A percentile compares a stretch with the other conserved stretches of the same genome.
phyloP scores from a whole-genome alignment of 495 filamentous ascomycete genomes.

The Aspergillus leporis region DNA sequence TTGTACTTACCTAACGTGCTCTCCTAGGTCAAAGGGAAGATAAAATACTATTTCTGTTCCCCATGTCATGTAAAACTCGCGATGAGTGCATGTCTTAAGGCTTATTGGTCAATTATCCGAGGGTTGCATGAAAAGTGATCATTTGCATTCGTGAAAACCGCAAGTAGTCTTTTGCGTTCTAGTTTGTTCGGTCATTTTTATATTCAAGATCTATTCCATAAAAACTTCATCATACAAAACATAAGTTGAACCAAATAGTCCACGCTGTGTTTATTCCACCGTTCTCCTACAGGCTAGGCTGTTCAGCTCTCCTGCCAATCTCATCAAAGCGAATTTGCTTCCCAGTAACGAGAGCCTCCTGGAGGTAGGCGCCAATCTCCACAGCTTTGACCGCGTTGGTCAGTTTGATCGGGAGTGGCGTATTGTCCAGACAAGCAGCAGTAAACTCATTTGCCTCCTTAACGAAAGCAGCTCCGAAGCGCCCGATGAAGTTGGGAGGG shows the following conservation, averaged over 20 bases:
- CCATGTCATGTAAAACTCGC: no score
- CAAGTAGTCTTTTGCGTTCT: no score
- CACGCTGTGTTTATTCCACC: background rate
- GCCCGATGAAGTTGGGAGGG: conserved; percentile 38
- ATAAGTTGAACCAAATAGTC: background rate
- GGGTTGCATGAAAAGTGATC: no score
- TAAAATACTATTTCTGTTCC: no score
- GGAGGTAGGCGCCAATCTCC: conserved; percentile 56
- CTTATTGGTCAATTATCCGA: no score
- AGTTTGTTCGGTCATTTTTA: background rate
- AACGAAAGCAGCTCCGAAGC: conserved; percentile 16
- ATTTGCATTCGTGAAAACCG: no score
- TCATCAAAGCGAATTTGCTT: conserved; percentile 56
- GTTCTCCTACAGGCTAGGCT: conserved; percentile 22
- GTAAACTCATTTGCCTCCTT: conserved; percentile 59
- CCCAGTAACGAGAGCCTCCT: conserved; percentile 55
- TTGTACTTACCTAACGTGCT: no score
- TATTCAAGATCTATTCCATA: background rate
- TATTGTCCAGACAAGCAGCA: conserved; percentile 51
- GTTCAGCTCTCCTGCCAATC: conserved; percentile 45
- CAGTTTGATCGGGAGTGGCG: conserved; percentile 52
- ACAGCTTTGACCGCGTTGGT: conserved; percentile 56
- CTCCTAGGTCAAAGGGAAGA: no score
- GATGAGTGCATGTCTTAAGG: no score
- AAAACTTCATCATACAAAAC: background rate